phyloP scores from a whole-genome alignment of 768 basidiomycete species.

The Leucocoprinus birnbaumii region DNA sequence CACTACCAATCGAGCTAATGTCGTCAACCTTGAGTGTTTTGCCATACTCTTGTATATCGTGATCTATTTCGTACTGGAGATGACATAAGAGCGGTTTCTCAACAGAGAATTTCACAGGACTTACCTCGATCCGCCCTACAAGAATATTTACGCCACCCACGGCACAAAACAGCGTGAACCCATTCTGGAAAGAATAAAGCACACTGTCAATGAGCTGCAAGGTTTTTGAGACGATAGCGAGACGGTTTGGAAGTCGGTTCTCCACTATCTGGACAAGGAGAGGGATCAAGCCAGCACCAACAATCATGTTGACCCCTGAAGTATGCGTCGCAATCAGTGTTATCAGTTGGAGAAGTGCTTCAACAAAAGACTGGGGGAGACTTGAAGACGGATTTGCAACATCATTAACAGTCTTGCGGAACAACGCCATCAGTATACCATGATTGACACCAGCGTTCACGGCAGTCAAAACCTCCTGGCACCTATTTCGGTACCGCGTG shows the following conservation, averaged over 20 bases:
- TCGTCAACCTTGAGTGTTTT: slow-evolving; percentile 20
- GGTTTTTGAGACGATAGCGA: slow-evolving; percentile 81
- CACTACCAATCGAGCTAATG: slow-evolving; percentile 18
- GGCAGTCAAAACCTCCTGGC: slow-evolving; percentile 84
- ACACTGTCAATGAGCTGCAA: slow-evolving; percentile 93
- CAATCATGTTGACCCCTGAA: slow-evolving; percentile 88
- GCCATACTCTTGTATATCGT: slow-evolving; percentile 57
- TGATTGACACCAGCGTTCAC: slow-evolving; percentile 96
- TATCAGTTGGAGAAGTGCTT: slow-evolving; percentile 83
- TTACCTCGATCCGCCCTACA: slow-evolving; percentile 84
- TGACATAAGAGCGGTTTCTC: slow-evolving; percentile 9
- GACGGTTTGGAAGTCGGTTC: slow-evolving; percentile 63
- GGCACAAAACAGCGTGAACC: slow-evolving; percentile 83
- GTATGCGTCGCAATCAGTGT: slow-evolving; percentile 85
- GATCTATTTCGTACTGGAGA: slow-evolving; percentile 62
- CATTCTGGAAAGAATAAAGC: slow-evolving; percentile 84
- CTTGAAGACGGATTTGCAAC: slow-evolving; percentile 64
- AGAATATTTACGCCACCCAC: slow-evolving; percentile 82
- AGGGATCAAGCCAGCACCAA: slow-evolving; percentile 89
- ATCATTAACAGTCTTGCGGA: slow-evolving; percentile 78
- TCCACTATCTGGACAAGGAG: slow-evolving; percentile 88
- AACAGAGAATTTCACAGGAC: slow-evolving; percentile 18
- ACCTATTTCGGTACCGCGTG: slow-evolving; percentile 77
- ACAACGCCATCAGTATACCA: slow-evolving; percentile 86
- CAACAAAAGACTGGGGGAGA: slow-evolving; percentile 73